Conservation (phyloP, 257 asterid genomes). For the Penstemon eatonii region DNA sequence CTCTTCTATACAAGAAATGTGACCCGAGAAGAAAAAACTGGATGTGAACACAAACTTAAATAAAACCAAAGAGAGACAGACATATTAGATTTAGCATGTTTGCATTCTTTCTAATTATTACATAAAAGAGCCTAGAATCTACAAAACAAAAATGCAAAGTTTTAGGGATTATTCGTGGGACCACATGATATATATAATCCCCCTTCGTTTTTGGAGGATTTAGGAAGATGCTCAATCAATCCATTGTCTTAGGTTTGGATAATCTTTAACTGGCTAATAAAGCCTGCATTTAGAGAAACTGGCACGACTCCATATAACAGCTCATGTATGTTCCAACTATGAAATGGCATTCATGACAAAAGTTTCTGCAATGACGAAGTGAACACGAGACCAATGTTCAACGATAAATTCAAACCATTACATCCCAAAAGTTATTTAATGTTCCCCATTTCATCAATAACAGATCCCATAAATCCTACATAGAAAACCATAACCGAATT, state of each 20-base stretch:
- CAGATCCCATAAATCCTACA: constrained; percentile 10
- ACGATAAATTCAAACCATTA: neutral
- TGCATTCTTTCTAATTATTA: neutral
- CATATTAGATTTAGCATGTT: neutral
- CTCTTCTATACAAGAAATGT: constrained; percentile 6
- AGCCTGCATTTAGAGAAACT: too few relatives aligned
- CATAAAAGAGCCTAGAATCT: neutral
- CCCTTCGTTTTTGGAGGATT: neutral
- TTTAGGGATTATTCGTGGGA: neutral
- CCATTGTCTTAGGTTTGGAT: neutral
- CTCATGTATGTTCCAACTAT: too few relatives aligned
- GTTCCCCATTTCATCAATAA: constrained; percentile 1
- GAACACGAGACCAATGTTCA: neutral
- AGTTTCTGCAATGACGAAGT: constrained; percentile 5
- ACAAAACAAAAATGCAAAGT: too few relatives aligned
- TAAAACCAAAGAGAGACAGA: too few relatives aligned
- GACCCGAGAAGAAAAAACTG: neutral
- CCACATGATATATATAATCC: neutral
- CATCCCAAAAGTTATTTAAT: neutral
- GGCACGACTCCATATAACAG: too few relatives aligned
- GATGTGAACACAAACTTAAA: neutral
- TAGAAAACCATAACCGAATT: constrained; percentile 10
- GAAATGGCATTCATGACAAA: neutral
- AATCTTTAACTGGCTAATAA: too few relatives aligned
- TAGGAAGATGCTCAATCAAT: neutral